Base-by-base conservation (phyloP, 257 asterid genomes). In the Nicotiana benthamiana region DNA sequence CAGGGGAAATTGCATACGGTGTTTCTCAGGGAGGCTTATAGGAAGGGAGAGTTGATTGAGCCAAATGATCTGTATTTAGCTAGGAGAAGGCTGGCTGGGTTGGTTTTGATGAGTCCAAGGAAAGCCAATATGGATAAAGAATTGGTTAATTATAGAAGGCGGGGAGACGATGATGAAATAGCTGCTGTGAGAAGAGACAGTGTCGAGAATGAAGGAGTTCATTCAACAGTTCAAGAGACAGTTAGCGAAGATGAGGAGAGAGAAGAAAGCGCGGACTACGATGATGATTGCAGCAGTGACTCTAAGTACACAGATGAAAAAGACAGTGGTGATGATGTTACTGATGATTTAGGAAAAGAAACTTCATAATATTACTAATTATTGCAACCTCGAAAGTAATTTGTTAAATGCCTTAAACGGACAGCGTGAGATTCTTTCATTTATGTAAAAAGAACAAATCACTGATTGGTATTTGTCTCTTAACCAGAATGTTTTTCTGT, bases 1-100 rank as follows among this genome's bases (percentile, higher is more conserved):
- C 89, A 86, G 5, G 97, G 98, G 81, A 94, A 88, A 89, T 52
- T 94, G 90, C 97, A 94, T 54, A 93, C 97, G 0, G 96, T 94
- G 62, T 94, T 94, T 80, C 89, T 94, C 79, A 91, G 97, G 89
- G 98, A 94, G 87, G 96, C 92, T 4, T 91, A 93, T 87, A 89
- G 60, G 91, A 94, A 91, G 82, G 98, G 98, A 40, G 97, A 94
- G 66, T 77, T 94, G 86, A 80, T 91, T 81, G 93, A 90, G 75
- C 92, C 93, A 0, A 94, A 93, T 80, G 94, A 85, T 83, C 65
- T 94, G 86, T 93, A 94, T 86, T 81, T 93, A 83, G 97, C 97
- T 0, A 90, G 97, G 91, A 91, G 96, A 88, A 93, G 84, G 81
- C 56, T 94, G 89, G 91, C 91, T 1, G 89, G 88, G 18, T 85